These are phyloP conservation scores for Naganishia kalamii DNA, from an alignment of 768 basidiomycete genomes.

Conservation along the genomic window DNA sequence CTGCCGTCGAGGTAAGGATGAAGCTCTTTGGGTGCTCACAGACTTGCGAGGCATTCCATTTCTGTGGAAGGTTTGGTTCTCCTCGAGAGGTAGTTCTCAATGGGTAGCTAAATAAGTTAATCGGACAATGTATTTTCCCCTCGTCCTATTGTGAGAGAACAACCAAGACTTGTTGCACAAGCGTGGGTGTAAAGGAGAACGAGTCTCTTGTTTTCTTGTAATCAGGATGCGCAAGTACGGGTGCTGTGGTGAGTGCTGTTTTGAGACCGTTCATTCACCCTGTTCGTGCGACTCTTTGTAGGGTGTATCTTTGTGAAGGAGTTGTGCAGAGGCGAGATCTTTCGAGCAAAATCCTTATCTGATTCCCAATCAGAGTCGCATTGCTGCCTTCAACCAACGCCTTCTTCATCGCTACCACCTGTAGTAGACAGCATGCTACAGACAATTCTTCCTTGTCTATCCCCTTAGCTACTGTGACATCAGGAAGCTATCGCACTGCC, in stretches of 20 bases:
- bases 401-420: too few species aligned
- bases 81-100: conserved; percentile 1
- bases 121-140: background rate
- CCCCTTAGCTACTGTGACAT: too few species aligned
- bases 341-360: too few species aligned
- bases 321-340: too few species aligned
- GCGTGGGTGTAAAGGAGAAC: conserved; percentile 16
- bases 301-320: too few species aligned
- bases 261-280: conserved; percentile 15
- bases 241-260: background rate
- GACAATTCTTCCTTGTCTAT: too few species aligned
- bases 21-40: background rate
- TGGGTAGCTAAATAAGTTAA: background rate
- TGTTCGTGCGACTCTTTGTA: too few species aligned
- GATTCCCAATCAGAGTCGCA: too few species aligned
- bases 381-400: too few species aligned
- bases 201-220: background rate
- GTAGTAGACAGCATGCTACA: too few species aligned
- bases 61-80: conserved; percentile 13
- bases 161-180: conserved; percentile 1
- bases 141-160: conserved; percentile 5
- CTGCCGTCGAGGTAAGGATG: conserved; percentile 6
- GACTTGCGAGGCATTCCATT: background rate
- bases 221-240: conserved; percentile 3
- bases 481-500: too few species aligned